phyloP scores from a whole-genome alignment of 176 grass and related monocot genomes.

The Calamus simplicifolius region DNA sequence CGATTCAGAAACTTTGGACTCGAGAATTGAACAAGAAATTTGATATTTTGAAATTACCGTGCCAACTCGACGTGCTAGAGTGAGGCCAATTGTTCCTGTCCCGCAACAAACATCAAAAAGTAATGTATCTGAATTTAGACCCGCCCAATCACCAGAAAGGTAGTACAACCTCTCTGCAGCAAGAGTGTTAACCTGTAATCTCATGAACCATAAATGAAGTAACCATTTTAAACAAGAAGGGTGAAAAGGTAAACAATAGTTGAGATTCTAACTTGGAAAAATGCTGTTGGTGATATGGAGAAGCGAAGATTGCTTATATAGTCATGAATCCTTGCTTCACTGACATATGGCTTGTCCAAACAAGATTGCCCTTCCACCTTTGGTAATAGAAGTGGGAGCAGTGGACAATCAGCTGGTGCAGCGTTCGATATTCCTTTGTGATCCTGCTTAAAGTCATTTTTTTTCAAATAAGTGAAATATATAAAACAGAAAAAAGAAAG shows the following conservation, averaged over 20 bases:
- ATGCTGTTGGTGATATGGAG: slow-evolving; percentile 94
- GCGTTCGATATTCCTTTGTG: slow-evolving; percentile 98
- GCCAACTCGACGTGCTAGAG: slow-evolving; percentile 80
- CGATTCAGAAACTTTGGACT: no score
- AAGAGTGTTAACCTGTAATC: slow-evolving; percentile 89
- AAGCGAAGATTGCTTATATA: slow-evolving; percentile 80
- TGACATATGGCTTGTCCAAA: slow-evolving; percentile 32
- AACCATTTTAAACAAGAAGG: slow-evolving; percentile 9
- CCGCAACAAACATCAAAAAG: slow-evolving; percentile 97
- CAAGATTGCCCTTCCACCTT: slow-evolving; percentile 19
- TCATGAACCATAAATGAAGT: slow-evolving; percentile 27
- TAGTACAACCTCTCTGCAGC: slow-evolving; percentile 82
- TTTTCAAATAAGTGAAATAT: no score
- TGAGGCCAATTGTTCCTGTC: slow-evolving; percentile 95
- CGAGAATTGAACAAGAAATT: not conserved
- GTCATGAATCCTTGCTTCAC: slow-evolving; percentile 82
- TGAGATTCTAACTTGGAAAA: slow-evolving; percentile 71
- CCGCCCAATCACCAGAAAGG: slow-evolving; percentile 91
- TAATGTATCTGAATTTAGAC: slow-evolving; percentile 81
- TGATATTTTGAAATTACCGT: slow-evolving; percentile 34
- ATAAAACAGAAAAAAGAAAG: not conserved
- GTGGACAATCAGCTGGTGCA: slow-evolving; percentile 79
- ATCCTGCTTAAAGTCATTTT: slow-evolving; percentile 39
- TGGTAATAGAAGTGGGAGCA: slow-evolving; percentile 51
- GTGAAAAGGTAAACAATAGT: not conserved